Evolutionary conservation across 768 basidiomycete species (phyloP), one percentile per base, ranked within the genome.

Genomic region (Phaffia australis): DNA sequence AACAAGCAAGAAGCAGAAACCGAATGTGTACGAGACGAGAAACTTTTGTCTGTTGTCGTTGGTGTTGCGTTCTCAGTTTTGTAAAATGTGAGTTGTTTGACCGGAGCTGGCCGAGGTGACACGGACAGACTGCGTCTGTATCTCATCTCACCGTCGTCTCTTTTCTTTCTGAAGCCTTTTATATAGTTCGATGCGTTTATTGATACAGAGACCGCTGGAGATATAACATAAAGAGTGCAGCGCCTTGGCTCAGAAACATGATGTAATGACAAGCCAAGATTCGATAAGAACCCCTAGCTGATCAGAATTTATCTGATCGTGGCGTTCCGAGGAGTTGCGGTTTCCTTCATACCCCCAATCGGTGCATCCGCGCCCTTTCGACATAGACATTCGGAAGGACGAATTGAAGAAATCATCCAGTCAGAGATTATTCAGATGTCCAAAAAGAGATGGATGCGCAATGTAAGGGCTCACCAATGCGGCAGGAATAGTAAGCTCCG

Each of bases 301-400:
- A 87, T 89, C 89, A 63, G 42, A 25, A 46, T 60, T 35, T 47
- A 65, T 59, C 64, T 32, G 19, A 65, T 65, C 49, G 64, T 65
- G 23, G 23, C 29, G 30, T 65, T 47, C 9, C 64, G 9, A 29
- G 64, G 64, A 0, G 54, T 11, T 1, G 64, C 64, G 14, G 46
- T 60, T 35, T 65, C 64, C 14, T 55, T 30, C 1, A 65, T 7
- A 8, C 56, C 56, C 14, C 30, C 57, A 25, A 65, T 65, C 14
- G 64, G 64, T 19, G 64, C 64, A 23, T 65, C 64, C 1, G 64
- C 64, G n/a, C 56, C 64, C 56, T 65, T 32, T 19, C 21, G 19
- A 48, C 23, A 35, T 21, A 11, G 54, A 23, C 35, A 35, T 46
- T 3, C 7, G 25, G 32, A 46, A 27, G 23, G n/a, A 18, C 58